Evolutionary conservation across 2,329 filamentous ascomycete species (phyloP), one percentile per base, ranked within the genome.

Genomic region (Epichloe bromicola): DNA sequence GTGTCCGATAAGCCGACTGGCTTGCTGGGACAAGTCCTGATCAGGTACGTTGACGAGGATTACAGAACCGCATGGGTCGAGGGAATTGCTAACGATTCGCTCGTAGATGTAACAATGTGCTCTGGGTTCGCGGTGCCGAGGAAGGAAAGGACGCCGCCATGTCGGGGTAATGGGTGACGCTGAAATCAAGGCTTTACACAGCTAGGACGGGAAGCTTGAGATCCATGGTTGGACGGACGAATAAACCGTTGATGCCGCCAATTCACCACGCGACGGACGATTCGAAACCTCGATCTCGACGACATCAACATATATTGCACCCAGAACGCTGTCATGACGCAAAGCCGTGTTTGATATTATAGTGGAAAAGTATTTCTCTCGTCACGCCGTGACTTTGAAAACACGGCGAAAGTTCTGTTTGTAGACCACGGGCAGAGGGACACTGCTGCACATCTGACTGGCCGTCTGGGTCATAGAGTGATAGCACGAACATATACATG

Each of bases 61-160:
- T 5, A 2, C 17, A 17, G 15, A 46, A 23, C 36, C 23, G 30
- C 5, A 23, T 23, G 19, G 17, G 3, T 39, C 3, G 17, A n/a
- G 15, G n/a, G 34, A 20, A 15, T 48, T 47, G 46, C 50, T 55
- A 48, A 56, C 46, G 5, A 11, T 10, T 33, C n/a, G 3, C 38
- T 42, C 15, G 23, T 57, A 88, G 86, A 65, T 94, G 89, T 72
- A 97, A 97, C 72, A 97, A 97, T 65, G 91, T 97, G n/a, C 76
- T 97, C 45, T 97, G 88, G 85, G 91, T 97, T 59, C 76, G 79
- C 57, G 74, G 73, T 49, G 52, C 52, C 7, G 52, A 50, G 10
- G 52, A 54, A 17, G 47, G 43, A n/a, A 54, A 54, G 23, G 52
- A 54, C 36, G 44, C 47, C 6, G 39, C 43, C 14, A 54, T 54